Percentiles rank a stretch among this genome's conserved stretches.
phyloP scores from a whole-genome alignment of 306 rosid genomes.

The Cotoneaster glaucophyllus region DNA sequence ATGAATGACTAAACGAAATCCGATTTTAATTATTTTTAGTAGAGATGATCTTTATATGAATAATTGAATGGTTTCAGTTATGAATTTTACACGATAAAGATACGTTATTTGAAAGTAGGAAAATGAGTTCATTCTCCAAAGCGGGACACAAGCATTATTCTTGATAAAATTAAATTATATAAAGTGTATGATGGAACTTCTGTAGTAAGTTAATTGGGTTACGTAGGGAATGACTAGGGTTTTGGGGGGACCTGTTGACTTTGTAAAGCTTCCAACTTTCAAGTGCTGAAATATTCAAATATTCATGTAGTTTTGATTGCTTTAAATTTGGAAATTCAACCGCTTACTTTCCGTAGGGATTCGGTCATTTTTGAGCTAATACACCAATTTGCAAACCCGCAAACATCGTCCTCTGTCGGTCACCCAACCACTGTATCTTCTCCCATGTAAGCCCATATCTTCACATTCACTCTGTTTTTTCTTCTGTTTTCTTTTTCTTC shows the following conservation, averaged over 20 bases:
- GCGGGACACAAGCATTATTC: too few relatives aligned
- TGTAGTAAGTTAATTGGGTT: not conserved
- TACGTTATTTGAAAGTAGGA: too few relatives aligned
- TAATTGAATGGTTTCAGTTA: too few relatives aligned
- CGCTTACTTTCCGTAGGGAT: constrained; percentile 55
- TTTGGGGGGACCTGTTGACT: constrained; percentile 47
- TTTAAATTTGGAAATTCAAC: constrained; percentile 37
- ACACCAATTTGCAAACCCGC: constrained; percentile 45
- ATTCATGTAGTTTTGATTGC: not conserved
- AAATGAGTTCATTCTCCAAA: too few relatives aligned
- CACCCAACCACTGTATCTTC: constrained; percentile 62
- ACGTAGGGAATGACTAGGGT: constrained; percentile 31
- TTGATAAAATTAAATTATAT: too few relatives aligned
- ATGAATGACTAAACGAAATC: too few relatives aligned
- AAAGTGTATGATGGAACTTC: not conserved
- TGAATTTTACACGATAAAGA: too few relatives aligned
- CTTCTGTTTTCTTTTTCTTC: not conserved
- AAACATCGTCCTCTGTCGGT: constrained; percentile 20
- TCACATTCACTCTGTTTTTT: not conserved
- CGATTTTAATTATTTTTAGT: too few relatives aligned
- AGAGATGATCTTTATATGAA: too few relatives aligned
- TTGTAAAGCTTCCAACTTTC: constrained; percentile 16
- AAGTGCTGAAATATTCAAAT: not conserved
- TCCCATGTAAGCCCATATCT: constrained; percentile 35
- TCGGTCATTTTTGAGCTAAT: constrained; percentile 38